Percentiles rank a stretch among this genome's conserved stretches.
phyloP scores from a whole-genome alignment of 352 stramenopile species.

The Phytophthora melonis region DNA sequence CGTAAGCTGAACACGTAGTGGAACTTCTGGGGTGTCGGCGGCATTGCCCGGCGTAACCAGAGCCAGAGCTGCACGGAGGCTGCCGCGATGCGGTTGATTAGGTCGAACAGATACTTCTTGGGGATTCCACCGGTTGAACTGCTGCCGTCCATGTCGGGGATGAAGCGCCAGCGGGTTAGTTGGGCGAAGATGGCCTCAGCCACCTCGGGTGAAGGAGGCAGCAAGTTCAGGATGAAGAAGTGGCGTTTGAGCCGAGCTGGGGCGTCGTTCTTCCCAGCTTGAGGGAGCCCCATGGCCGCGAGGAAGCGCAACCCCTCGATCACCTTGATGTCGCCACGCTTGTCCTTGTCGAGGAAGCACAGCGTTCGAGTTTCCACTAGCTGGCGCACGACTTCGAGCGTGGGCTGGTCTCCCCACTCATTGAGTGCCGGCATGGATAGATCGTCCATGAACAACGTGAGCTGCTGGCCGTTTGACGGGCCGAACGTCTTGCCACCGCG shows the following conservation, averaged over 20 bases:
- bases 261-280: slow-evolving; percentile 84
- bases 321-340: slow-evolving; percentile 80
- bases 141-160: slow-evolving; percentile 30
- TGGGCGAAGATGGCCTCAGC: slow-evolving; percentile 91
- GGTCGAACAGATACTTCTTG: slow-evolving; percentile 53
- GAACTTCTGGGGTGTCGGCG: slow-evolving; percentile 83
- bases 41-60: slow-evolving; percentile 73
- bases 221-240: slow-evolving; percentile 91
- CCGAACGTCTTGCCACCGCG: slow-evolving; percentile 85
- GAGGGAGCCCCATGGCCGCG: slow-evolving; percentile 68
- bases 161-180: slow-evolving; percentile 71
- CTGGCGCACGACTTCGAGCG: slow-evolving; percentile 78
- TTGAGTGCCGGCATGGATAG: slow-evolving; percentile 75
- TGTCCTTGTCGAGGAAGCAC: slow-evolving; percentile 89
- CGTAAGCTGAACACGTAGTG: slow-evolving; percentile 87
- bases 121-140: slow-evolving; percentile 13
- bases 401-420: slow-evolving; percentile 80
- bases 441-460: slow-evolving; percentile 87
- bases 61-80: slow-evolving; percentile 74
- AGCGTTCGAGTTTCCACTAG: slow-evolving; percentile 72
- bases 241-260: slow-evolving; percentile 91
- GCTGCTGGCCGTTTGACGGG: slow-evolving; percentile 69
- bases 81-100: slow-evolving; percentile 53
- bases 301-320: slow-evolving; percentile 79
- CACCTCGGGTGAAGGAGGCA: slow-evolving; percentile 74